These are phyloP conservation scores for Diaporthe sp. DNA, from an alignment of 2,329 filamentous ascomycete genomes.

Conservation along the genomic window DNA sequence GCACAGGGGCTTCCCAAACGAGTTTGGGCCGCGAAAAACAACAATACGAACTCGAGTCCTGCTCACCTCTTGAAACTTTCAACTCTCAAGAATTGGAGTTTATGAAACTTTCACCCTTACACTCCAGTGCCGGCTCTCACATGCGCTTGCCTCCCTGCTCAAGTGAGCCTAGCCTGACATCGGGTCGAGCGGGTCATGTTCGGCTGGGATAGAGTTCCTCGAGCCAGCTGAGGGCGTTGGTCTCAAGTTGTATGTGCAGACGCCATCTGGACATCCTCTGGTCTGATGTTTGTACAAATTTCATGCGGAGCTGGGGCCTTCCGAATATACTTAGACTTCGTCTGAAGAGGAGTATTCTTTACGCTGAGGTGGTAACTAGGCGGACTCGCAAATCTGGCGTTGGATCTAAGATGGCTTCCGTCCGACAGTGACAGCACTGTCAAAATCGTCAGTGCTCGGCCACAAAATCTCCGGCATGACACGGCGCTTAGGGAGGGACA, in stretches of 20 bases:
- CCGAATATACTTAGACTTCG: conserved; percentile 17
- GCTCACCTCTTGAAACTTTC: conserved; percentile 23
- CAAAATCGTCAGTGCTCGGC: conserved; percentile 12
- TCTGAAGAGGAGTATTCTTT: conserved; percentile 1
- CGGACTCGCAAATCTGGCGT: conserved; percentile 13
- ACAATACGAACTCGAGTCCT: conserved; percentile 14
- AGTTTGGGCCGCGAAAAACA: conserved; percentile 13
- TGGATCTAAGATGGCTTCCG: conserved; percentile 25
- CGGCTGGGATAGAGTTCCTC: neutral
- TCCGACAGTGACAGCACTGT: conserved; percentile 25
- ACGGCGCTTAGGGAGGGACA: neutral
- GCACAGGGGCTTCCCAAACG: conserved; percentile 12
- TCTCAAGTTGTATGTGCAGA: conserved; percentile 26
- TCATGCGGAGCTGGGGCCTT: conserved; percentile 27
- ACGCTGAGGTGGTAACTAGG: neutral
- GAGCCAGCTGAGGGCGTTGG: neutral
- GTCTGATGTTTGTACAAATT: conserved; percentile 7
- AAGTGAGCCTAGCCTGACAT: neutral
- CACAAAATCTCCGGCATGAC: neutral
- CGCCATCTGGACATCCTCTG: conserved; percentile 28
- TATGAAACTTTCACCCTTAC: conserved; percentile 10
- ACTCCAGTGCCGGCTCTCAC: neutral
- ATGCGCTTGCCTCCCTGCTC: neutral
- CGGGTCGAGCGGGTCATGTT: neutral
- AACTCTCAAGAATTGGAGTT: neutral